Base-by-base conservation (phyloP, 495 filamentous ascomycete species). In the Aspergillus conjunctus region DNA sequence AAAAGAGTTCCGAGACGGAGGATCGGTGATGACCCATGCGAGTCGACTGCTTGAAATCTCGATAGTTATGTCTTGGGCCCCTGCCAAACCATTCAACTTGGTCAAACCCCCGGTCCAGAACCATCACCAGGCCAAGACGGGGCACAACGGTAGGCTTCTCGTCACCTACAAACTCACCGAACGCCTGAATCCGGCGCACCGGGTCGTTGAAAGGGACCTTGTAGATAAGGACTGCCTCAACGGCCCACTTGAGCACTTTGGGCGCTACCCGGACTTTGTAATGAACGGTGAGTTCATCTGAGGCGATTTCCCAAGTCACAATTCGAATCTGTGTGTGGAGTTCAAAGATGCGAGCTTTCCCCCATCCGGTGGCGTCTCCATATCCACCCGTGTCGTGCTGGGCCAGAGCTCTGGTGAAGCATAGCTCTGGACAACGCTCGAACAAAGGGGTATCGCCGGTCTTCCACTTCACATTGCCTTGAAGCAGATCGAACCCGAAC, bases 331-430 rank as follows among this genome's bases (percentile, higher is more conserved):
- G 81, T 70, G 45, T 79, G 76, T 43, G 73, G 68, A 45, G n/a
- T n/a, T n/a, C 77, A 79, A 21, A 81, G 79, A 22, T 81, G 77
- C 20, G 59, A 61, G 8, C 57, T 50, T 5, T 68, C 48, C 66
- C 66, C 66, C n/a, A n/a, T n/a, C 66, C 66, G 41, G 61, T 49
- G n/a, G 26, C 37, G 26, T 66, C 58, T 14, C 72, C 76, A 32
- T 73, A 69, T 21, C 64, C 60, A 3, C 81, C 78, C 8, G 73
- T 69, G 64, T 89, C 87, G 66, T 88, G 88, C 68, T 88, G 81
- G 1, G 87, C 88, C 54, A 66, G 45, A 15, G 69, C 64, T 21
- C 69, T 66, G 52, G 66, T 67, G 31, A 71, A 65, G 12, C 56
- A 54, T 10, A 71, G 51, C 30, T 64, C 56, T 11, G 67, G 69